These are phyloP conservation scores for Dacryopinax spathularia DNA, from an alignment of 768 basidiomycete genomes.

Conservation along the genomic window DNA sequence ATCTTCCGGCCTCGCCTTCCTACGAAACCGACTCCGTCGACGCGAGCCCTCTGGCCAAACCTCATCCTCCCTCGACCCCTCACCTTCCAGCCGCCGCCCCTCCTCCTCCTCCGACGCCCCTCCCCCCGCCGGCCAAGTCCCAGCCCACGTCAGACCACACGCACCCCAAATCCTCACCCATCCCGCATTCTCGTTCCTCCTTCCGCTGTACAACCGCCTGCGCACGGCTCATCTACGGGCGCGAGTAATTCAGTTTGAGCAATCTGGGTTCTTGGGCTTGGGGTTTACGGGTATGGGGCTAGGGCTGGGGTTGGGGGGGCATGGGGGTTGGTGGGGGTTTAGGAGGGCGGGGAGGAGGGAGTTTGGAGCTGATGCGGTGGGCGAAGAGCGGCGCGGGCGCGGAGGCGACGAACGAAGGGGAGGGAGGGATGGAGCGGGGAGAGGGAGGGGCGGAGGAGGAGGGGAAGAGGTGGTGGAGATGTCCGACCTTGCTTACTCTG, in stretches of 20 bases:
- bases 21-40: neutral
- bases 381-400: too few species aligned
- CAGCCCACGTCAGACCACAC: neutral
- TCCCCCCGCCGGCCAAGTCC: too few species aligned
- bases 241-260: neutral
- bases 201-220: neutral
- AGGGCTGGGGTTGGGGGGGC: too few species aligned
- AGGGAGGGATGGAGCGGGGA: neutral
- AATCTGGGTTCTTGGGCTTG: neutral
- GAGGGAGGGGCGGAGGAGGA: neutral
- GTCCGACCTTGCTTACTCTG: neutral
- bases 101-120: too few species aligned
- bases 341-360: neutral
- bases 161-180: neutral
- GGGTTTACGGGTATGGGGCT: too few species aligned
- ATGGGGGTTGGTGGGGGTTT: neutral
- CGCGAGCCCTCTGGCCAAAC: too few species aligned
- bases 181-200: neutral
- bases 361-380: neutral
- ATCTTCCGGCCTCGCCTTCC: neutral
- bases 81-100: too few species aligned
- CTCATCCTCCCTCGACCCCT: too few species aligned
- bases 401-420: too few species aligned
- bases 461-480: neutral
- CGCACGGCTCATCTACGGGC: neutral